phyloP scores from a whole-genome alignment of 306 rosid species.

The Cucurbita maxima region DNA sequence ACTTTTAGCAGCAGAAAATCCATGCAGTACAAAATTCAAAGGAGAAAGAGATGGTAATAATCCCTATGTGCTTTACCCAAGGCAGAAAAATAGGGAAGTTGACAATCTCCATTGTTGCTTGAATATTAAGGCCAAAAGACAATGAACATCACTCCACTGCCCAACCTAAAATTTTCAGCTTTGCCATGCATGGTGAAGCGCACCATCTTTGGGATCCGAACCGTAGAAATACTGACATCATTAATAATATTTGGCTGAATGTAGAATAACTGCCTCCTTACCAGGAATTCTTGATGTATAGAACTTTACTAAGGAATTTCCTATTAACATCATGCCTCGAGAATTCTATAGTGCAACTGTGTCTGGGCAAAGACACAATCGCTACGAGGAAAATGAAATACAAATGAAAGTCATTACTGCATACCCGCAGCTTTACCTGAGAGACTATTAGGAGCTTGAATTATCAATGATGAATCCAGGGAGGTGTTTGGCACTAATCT shows the following conservation, averaged over 20 bases:
- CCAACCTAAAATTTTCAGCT: constrained; percentile 44
- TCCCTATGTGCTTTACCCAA: constrained; percentile 81
- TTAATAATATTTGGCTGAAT: constrained; percentile 18
- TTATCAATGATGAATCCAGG: not conserved
- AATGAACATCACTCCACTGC: constrained; percentile 44
- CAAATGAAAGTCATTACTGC: constrained; percentile 18
- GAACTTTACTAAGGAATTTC: constrained; percentile 4
- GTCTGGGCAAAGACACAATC: constrained; percentile 5
- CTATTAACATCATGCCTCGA: constrained; percentile 4
- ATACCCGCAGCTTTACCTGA: constrained; percentile 19
- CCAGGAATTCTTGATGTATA: constrained; percentile 34
- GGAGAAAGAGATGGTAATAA: constrained; percentile 59
- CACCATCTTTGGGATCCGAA: constrained; percentile 32
- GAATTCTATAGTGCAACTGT: constrained; percentile 27
- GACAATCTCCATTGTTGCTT: constrained; percentile 70
- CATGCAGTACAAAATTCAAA: constrained; percentile 30
- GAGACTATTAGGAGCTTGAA: constrained; percentile 9
- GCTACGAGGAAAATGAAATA: constrained; percentile 22
- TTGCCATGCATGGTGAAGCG: constrained; percentile 40
- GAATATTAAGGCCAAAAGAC: constrained; percentile 51
- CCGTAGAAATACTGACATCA: constrained; percentile 21
- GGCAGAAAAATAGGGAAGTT: constrained; percentile 54
- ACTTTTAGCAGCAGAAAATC: constrained; percentile 56
- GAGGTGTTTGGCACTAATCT: not conserved
- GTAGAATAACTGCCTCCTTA: constrained; percentile 36